These are phyloP conservation scores for Chloranthus sessilifolius DNA, from an alignment of 164 flowering plant species.

Conservation along the genomic window DNA sequence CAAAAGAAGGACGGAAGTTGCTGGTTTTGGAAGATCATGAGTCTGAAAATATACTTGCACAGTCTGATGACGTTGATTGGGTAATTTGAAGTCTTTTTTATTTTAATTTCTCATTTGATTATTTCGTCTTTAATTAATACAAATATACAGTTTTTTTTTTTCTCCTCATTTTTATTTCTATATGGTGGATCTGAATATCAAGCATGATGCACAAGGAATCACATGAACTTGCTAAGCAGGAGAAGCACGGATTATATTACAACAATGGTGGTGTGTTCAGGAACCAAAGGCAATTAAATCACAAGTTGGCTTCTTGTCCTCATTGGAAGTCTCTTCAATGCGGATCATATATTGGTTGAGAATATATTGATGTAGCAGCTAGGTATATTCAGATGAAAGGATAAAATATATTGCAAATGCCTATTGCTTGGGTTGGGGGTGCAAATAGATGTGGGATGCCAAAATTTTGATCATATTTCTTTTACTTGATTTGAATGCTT, in stretches of 20 bases:
- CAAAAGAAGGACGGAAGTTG: conserved; percentile 39
- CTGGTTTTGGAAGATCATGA: conserved; percentile 70
- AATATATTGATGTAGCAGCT: no score
- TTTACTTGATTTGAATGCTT: no score
- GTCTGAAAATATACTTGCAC: conserved; percentile 7
- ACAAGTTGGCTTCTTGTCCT: conserved; percentile 4
- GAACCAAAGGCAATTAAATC: conserved; percentile 7
- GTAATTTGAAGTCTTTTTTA: not conserved
- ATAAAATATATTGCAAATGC: no score
- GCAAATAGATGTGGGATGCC: no score
- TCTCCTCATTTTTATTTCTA: not conserved
- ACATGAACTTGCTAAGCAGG: conserved; percentile 5
- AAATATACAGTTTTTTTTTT: not conserved
- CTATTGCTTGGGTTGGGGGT: no score
- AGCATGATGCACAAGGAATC: conserved; percentile 7
- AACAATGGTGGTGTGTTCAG: conserved; percentile 1
- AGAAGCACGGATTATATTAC: not conserved
- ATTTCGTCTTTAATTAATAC: conserved; percentile 3
- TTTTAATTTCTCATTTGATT: conserved; percentile 4
- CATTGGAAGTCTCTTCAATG: no score
- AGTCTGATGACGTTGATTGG: conserved; percentile 10
- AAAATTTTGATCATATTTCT: no score
- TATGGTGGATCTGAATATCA: conserved; percentile 3
- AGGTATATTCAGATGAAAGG: no score
- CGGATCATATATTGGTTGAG: no score